Evolutionary conservation across 176 grass and related monocot species (phyloP), one percentile per base, ranked within the genome.

Genomic region (Panicum miliaceum): DNA sequence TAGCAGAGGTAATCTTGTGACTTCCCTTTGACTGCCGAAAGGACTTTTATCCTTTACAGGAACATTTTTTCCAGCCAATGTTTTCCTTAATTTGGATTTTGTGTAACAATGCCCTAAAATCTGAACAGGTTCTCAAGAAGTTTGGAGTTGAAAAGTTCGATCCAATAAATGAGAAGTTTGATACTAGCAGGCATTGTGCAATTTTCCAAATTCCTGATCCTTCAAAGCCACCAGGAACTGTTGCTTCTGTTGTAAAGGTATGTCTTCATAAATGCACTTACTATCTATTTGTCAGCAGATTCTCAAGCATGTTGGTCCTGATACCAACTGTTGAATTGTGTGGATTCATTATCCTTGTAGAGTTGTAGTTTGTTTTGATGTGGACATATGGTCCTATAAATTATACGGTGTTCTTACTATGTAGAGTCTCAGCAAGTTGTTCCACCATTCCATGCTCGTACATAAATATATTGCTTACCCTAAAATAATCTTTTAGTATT

Each of bases 121-220:
- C 46, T 82, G 58, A 77, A 78, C 84, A 94, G 92, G 92, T 89
- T 51, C 89, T 94, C 68, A 87, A 81, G 66, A 91, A 94, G 61
- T 94, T 87, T 66, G 89, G 92, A 91, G 77, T 94, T 4, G 86
- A 87, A 64, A 94, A 87, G 79, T 94, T 87, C 53, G 86, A 89
- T 65, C 87, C 92, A 26, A 11, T 87, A 35, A 87, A 94, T 66
- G 89, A 91, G 84, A 76, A 87, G 51, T 94, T 94, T 37, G 89
- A 89, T 85, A 86, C 92, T 57, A 78, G 74, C 41, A 89, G 68
- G 19, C 92, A 94, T 89, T 84, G 37, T 82, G 86, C 92, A 66
- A 12, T 91, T 75, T 94, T 91, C 70, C 89, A 91, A 87, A 81
- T 91, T 41, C 76, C 84, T 4, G 87, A 94, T 80, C n/a, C 84